Conservation (phyloP, 164 flowering plant genomes). For the Buxus sempervirens region DNA sequence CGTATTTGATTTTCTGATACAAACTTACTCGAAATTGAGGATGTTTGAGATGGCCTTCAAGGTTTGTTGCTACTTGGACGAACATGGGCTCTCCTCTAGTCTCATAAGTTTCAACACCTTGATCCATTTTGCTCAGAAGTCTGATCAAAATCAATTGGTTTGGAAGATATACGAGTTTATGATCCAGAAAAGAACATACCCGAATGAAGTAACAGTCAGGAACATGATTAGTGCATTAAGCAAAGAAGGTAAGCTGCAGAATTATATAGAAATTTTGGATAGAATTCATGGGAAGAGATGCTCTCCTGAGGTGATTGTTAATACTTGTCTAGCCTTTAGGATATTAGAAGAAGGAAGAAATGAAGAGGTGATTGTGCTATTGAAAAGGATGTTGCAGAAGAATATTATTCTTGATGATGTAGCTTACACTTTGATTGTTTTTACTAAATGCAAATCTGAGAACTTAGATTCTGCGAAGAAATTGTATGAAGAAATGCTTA, state of each 20-base stretch:
- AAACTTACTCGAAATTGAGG: conserved; percentile 65
- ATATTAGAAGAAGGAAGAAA: conserved; percentile 55
- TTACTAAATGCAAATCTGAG: conserved; percentile 44
- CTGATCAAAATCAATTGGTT: conserved; percentile 36
- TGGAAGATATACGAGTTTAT: conserved; percentile 80
- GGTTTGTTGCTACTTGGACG: conserved; percentile 47
- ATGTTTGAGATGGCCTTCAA: conserved; percentile 49
- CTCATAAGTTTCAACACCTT: conserved; percentile 57
- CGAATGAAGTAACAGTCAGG: conserved; percentile 53
- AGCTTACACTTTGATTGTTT: conserved; percentile 57
- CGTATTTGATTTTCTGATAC: conserved; percentile 73
- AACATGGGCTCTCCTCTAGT: conserved; percentile 50
- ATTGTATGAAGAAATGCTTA: conserved; percentile 63
- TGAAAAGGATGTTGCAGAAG: conserved; percentile 71
- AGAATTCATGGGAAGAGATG: conserved; percentile 66
- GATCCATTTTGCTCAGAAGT: conserved; percentile 53
- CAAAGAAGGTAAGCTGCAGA: conserved; percentile 70
- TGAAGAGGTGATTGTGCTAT: conserved; percentile 48
- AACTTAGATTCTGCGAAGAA: conserved; percentile 37
- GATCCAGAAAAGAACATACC: conserved; percentile 51
- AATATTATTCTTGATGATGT: conserved; percentile 66
- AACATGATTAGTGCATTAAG: conserved; percentile 61
- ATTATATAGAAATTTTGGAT: conserved; percentile 44
- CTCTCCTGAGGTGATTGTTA: conserved; percentile 61
- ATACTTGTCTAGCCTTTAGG: conserved; percentile 50